A percentile compares a stretch with the other conserved stretches of the same genome.
These are phyloP conservation scores for Reticulascus tulasneorum DNA, from an alignment of 2,329 filamentous ascomycete species.

Conservation along the genomic window DNA sequence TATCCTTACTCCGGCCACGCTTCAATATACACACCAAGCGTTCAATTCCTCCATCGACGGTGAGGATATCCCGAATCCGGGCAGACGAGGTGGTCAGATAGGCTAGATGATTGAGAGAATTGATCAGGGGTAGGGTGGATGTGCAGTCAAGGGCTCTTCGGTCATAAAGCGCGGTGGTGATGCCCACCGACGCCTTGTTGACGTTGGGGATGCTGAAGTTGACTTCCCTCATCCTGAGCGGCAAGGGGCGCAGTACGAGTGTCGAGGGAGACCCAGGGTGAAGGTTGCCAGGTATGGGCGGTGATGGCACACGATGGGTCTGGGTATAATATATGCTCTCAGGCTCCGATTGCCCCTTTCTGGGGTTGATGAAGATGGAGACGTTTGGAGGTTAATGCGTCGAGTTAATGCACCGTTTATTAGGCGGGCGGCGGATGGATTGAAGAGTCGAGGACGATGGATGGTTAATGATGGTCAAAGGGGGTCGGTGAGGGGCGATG, in stretches of 20 bases:
- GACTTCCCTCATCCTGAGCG: conserved; percentile 88
- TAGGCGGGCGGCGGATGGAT: conserved; percentile 3
- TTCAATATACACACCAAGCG: conserved; percentile 96
- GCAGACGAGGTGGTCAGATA: conserved; percentile 98
- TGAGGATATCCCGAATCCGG: conserved; percentile 94
- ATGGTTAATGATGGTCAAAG: conserved; percentile 11
- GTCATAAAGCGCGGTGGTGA: conserved; percentile 97
- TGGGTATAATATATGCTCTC: conserved; percentile 7
- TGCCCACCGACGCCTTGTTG: conserved; percentile 98
- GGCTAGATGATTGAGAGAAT: conserved; percentile 96
- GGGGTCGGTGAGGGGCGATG: too few species aligned
- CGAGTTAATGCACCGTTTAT: conserved; percentile 4
- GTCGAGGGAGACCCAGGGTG: background rate
- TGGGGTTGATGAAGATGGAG: conserved; percentile 3
- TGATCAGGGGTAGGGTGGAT: conserved; percentile 94
- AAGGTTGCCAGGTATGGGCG: conserved; percentile 13
- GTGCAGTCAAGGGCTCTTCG: conserved; percentile 96
- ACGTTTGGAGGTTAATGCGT: conserved; percentile 6
- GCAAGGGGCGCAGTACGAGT: conserved; percentile 3
- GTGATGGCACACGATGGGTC: conserved; percentile 10
- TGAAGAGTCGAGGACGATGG: conserved; percentile 6
- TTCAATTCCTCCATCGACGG: conserved; percentile 97
- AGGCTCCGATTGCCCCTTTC: conserved; percentile 11
- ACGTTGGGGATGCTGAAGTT: conserved; percentile 99
- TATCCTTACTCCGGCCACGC: conserved; percentile 91